Percentiles rank a stretch among this genome's conserved stretches.
phyloP scores from a whole-genome alignment of 2,329 filamentous ascomycete species.

The Ceratocystiopsis sp. region DNA sequence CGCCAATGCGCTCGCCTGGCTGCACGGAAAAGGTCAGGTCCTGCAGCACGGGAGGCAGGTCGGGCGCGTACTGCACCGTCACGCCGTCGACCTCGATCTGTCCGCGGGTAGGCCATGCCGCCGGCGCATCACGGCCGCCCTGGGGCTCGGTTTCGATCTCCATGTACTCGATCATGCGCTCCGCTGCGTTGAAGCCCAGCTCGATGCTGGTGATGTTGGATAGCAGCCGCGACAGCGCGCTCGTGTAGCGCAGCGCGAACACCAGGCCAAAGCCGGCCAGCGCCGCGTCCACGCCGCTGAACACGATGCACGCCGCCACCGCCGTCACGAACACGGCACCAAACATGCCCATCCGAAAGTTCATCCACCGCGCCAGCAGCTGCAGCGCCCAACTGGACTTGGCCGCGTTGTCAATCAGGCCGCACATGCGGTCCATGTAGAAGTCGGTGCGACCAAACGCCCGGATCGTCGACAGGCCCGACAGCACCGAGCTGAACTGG shows the following conservation, averaged over 20 bases:
- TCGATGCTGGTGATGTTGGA: slow-evolving; percentile 21
- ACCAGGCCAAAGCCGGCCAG: slow-evolving; percentile 23
- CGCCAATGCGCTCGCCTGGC: slow-evolving; percentile 43
- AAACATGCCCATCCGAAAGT: slow-evolving; percentile 21
- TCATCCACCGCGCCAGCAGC: slow-evolving; percentile 19
- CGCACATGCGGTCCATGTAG: slow-evolving; percentile 20
- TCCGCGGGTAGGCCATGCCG: slow-evolving; percentile 25
- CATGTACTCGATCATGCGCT: slow-evolving; percentile 26
- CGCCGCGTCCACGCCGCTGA: slow-evolving; percentile 19
- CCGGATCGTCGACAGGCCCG: slow-evolving; percentile 24
- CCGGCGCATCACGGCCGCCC: slow-evolving; percentile 18
- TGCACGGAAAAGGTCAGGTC: slow-evolving; percentile 20
- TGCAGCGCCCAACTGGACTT: slow-evolving; percentile 18
- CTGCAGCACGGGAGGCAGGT: slow-evolving; percentile 21
- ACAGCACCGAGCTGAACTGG: slow-evolving; percentile 22
- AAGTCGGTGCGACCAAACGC: slow-evolving; percentile 20
- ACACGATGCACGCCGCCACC: slow-evolving; percentile 20
- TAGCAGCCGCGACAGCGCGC: slow-evolving; percentile 18
- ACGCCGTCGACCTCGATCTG: slow-evolving; percentile 22
- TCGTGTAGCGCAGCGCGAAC: slow-evolving; percentile 22
- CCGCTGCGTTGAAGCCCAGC: slow-evolving; percentile 24
- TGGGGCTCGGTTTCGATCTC: slow-evolving; percentile 21
- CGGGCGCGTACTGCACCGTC: slow-evolving; percentile 19
- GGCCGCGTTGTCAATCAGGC: slow-evolving; percentile 16
- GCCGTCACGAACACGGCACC: slow-evolving; percentile 21